phyloP scores from a whole-genome alignment of 2,329 filamentous ascomycete species.

The Madurella fahalii region DNA sequence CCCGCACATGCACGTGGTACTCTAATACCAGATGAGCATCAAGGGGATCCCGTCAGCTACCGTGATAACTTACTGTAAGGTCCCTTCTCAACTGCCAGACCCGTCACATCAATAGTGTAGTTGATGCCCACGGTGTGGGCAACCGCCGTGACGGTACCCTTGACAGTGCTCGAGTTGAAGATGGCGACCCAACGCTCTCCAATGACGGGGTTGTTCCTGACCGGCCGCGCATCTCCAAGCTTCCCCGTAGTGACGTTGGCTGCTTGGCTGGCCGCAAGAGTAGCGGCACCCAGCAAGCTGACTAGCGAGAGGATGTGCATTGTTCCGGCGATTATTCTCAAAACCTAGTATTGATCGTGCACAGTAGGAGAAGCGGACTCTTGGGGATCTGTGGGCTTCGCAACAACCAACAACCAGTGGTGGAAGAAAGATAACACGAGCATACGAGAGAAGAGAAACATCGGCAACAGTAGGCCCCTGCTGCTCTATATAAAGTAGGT shows the following conservation, averaged over 20 bases:
- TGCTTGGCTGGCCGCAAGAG: constrained; percentile 16
- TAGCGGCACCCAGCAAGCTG: constrained; percentile 16
- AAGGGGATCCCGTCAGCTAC: not conserved
- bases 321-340: not conserved
- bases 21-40: constrained; percentile 29
- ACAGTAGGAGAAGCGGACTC: no score
- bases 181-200: constrained; percentile 23
- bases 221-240: constrained; percentile 24
- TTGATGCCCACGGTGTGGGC: constrained; percentile 22
- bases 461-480: no score
- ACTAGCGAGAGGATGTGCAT: constrained; percentile 15
- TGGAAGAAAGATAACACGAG: not conserved
- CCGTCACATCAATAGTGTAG: constrained; percentile 25
- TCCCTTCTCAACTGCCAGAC: constrained; percentile 21
- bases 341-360: no score
- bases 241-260: constrained; percentile 20
- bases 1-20: constrained; percentile 55
- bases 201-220: constrained; percentile 25
- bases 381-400: no score
- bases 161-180: constrained; percentile 23
- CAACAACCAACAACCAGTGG: no score
- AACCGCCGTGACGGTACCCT: constrained; percentile 23
- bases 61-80: constrained; percentile 22
- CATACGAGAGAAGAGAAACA: not conserved
- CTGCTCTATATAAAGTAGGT: no score